Evolutionary conservation across 768 basidiomycete genomes (phyloP), one percentile per base, ranked within the genome.

Genomic region (Trametes elegans): DNA sequence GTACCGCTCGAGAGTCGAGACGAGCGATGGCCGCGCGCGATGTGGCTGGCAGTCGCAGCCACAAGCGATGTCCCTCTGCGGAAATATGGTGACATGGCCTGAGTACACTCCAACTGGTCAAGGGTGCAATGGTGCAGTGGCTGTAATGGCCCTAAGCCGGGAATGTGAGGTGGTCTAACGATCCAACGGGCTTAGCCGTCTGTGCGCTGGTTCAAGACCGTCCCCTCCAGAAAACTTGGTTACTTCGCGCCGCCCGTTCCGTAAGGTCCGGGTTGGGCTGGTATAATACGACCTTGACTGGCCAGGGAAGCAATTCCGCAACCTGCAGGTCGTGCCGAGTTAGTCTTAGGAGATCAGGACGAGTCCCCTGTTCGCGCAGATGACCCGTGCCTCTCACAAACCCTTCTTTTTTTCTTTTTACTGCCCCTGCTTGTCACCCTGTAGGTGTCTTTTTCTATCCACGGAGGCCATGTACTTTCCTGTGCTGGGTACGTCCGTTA

Each of bases 141-240:
- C 79, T 91, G 88, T 90, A 81, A 70, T 64, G 89, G 88, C 85
- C 85, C 80, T 73, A 76, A 87, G 64, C 77, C 76, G 82, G 89
- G 89, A 84, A 90, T 90, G 87, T 75, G 83, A 75, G 78, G 80
- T 78, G 80, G 79, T 72, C 71, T 73, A 59, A 59, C 71, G 57
- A 21, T 73, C 74, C 87, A 81, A 82, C 87, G 80, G 70, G 60
- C 39, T 70, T 63, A 71, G 71, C 73, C 80, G 77, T 74, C 70
- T 79, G 89, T 82, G 89, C 89, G 88, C 89, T 88, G 84, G 86
- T 90, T 90, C 89, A 87, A 90, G 87, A 79, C 87, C 80, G 83
- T 84, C 86, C 86, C 87, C 89, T 90, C 88, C 87, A 83, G 89
- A 91, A 89, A 90, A 90, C 86, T 91, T 90, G 88, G 88, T 70